Percentiles rank a stretch among this genome's conserved stretches.
These are phyloP conservation scores for Lenwebbia sp. DNA, from an alignment of 345 rosid genomes.

Conservation along the genomic window DNA sequence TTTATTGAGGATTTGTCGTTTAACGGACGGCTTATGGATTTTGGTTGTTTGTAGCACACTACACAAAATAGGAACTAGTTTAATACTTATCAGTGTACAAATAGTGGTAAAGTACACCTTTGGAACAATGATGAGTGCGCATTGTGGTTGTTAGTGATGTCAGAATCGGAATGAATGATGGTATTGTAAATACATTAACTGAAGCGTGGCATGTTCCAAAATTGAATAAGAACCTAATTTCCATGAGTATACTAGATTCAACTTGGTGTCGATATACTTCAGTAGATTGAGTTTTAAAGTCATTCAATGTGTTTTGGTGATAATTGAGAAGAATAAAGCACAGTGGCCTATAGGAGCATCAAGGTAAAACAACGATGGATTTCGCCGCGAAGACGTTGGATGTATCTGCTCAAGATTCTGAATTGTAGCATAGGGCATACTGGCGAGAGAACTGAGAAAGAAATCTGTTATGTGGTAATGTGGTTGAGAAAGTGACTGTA, in stretches of 20 bases:
- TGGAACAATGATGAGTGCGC: background rate
- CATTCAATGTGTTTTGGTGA: no score
- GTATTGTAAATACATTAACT: no score
- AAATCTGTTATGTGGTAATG: no score
- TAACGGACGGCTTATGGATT: background rate
- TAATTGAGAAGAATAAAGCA: background rate
- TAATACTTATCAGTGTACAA: no score
- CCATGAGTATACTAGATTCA: background rate
- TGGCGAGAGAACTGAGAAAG: no score
- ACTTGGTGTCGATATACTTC: background rate
- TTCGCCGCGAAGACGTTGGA: fast-evolving
- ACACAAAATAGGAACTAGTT: background rate
- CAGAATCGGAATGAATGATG: background rate
- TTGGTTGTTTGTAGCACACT: no score
- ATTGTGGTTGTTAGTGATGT: no score
- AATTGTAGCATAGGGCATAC: background rate
- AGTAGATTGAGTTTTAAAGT: no score
- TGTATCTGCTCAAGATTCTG: background rate
- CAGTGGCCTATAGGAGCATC: fast-evolving
- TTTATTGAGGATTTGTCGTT: background rate
- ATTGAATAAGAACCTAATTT: no score
- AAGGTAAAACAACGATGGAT: background rate
- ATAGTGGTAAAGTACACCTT: background rate
- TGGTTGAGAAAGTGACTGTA: no score
- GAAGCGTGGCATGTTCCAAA: background rate